phyloP scores from a whole-genome alignment of 1,284 basidiomycete genomes.

The Cryptococcus hybrid region DNA sequence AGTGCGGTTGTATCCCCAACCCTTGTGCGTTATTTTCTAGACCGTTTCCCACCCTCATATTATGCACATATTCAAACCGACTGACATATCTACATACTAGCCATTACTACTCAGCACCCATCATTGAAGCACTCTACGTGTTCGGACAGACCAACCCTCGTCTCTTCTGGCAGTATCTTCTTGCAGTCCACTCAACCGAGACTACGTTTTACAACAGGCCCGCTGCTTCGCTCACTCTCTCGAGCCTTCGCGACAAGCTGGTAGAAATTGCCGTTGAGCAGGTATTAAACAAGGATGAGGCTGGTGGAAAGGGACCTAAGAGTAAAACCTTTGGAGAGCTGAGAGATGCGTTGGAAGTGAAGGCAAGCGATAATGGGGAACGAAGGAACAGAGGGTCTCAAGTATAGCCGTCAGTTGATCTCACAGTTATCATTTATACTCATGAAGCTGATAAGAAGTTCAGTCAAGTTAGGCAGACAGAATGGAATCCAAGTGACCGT shows the following conservation, averaged over 20 bases:
- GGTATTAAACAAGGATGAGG: constrained; percentile 33
- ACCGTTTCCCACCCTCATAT: no score
- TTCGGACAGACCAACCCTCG: constrained; percentile 66
- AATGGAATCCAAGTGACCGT: constrained; percentile 85
- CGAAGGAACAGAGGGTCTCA: constrained; percentile 48
- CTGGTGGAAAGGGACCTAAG: constrained; percentile 23
- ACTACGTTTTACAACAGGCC: constrained; percentile 67
- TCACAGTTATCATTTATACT: constrained; percentile 18
- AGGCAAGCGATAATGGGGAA: constrained; percentile 49
- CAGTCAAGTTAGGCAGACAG: constrained; percentile 80
- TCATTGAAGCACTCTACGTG: constrained; percentile 78
- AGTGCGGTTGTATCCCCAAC: constrained; percentile 71
- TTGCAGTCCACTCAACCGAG: constrained; percentile 73
- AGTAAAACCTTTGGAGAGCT: constrained; percentile 35
- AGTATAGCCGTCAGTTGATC: constrained; percentile 11
- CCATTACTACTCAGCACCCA: constrained; percentile 71
- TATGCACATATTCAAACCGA: no score
- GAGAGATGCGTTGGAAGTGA: constrained; percentile 32
- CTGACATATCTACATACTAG: constrained; percentile 36
- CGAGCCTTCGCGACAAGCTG: constrained; percentile 73
- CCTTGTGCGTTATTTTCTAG: constrained; percentile 49
- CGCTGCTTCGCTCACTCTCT: constrained; percentile 64
- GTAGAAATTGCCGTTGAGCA: constrained; percentile 52
- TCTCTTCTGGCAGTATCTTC: constrained; percentile 74
- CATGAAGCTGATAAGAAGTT: no score